Base-by-base conservation (phyloP, 441 rosid genomes). In the Gossypium lobatum region DNA sequence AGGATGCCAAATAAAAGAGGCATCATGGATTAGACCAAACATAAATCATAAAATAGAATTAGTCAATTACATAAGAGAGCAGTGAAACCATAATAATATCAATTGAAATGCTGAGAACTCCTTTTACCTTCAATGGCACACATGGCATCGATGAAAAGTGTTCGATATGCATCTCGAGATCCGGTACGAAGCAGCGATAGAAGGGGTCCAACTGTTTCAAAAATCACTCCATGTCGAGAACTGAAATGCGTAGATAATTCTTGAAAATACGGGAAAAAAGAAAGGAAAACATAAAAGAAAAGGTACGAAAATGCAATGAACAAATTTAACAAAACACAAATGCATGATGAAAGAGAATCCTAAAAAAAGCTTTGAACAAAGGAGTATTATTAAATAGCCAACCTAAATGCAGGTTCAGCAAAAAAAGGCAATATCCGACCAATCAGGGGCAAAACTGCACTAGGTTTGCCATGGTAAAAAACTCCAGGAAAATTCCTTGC, bases 171-270 rank as follows among this genome's bases (percentile, higher is more conserved):
- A 82, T 92, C 93, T 73, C 89, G 83, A 64, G 90, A 91, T 83
- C 91, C 92, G 74, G 88, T 82, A 67, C 97, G 96, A 78, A 96
- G 91, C 84, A 96, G 83, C 73, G 94, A 85, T 76, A 96, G 82
- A 67, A 96, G 88, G 26, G 94, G 88, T 75, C 92, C 94, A 80
- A 93, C 83, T 6, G 99, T 88, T 73, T 96, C 98, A 79, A 96
- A 92, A 70, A 96, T 83, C 8, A 89, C 87, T 78, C 89, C 96
- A 77, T 96, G 92, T 45, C 88, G 88, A 72, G 83, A 83, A 59
- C 99, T 96, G 85, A 62, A 72, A 80, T 71, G 69, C 1, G 11
- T 34, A 52, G 26, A 73, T 54, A 39, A 39, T 18, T 58, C 55
- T 64, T 58, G 39, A 54, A 72, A 54, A 64, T 25, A 65, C 16